Percentiles rank a stretch among this genome's conserved stretches.
Evolutionary conservation across 2,329 filamentous ascomycete genomes (phyloP).

Genomic region (Drechslera avenae): DNA sequence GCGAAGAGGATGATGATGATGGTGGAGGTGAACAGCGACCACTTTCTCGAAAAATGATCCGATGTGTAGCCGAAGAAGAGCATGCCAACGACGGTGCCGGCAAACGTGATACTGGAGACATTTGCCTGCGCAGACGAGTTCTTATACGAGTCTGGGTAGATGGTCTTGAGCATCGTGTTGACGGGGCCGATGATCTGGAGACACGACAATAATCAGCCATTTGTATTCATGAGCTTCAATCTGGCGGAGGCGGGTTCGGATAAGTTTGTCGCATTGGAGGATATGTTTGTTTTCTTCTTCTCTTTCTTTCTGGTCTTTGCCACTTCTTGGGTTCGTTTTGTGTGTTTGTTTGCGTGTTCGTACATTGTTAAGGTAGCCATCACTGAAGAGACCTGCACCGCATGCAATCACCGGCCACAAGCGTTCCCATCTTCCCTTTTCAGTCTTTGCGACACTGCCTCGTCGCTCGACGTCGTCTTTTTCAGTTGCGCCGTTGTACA

Average conservation of each 20-base stretch:
- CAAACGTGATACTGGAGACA: conserved; percentile 82
- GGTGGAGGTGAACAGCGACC: conserved; percentile 80
- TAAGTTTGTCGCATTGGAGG: conserved; percentile 7
- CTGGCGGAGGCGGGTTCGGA: conserved; percentile 5
- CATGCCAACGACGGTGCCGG: conserved; percentile 82
- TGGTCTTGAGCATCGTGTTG: conserved; percentile 70
- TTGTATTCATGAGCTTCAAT: background rate
- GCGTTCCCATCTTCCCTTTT: conserved; percentile 50
- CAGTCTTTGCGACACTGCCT: conserved; percentile 34
- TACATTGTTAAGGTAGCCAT: conserved; percentile 90
- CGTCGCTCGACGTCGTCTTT: conserved; percentile 27
- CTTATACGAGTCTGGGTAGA: conserved; percentile 75
- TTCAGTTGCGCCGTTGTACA: conserved; percentile 3
- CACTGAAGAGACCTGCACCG: conserved; percentile 86
- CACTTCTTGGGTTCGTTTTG: no score
- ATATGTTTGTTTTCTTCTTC: no score
- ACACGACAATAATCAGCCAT: background rate
- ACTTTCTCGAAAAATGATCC: conserved; percentile 84
- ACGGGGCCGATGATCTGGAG: conserved; percentile 82
- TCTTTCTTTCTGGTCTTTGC: no score
- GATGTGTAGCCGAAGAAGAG: conserved; percentile 79
- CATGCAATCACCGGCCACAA: conserved; percentile 82
- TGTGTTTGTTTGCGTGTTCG: conserved; percentile 18
- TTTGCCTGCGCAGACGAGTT: conserved; percentile 72
- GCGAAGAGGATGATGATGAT: conserved; percentile 85